Conservation (phyloP, 179 eudicot genomes). For the Gypsophila paniculata region DNA sequence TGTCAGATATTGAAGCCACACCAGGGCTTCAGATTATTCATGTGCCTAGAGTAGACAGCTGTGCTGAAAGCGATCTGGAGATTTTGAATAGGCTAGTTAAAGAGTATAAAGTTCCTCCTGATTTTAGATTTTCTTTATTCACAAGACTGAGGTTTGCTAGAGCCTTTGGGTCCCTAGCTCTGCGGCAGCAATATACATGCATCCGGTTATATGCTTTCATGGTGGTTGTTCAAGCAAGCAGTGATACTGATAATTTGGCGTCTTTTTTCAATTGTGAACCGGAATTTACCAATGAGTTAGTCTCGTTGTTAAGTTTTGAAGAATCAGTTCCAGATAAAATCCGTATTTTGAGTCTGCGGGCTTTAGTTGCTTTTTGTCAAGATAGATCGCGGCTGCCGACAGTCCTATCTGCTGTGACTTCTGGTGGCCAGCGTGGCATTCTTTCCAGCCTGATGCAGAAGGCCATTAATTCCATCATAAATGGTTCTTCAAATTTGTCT, state of each 20-base stretch:
- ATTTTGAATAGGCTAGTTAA: slow-evolving; percentile 63
- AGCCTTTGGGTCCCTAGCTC: slow-evolving; percentile 67
- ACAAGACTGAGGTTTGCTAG: slow-evolving; percentile 91
- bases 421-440: slow-evolving; percentile 99
- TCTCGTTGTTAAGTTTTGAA: slow-evolving; percentile 74
- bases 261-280: slow-evolving; percentile 90
- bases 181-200: slow-evolving; percentile 74
- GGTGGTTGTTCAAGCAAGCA: slow-evolving; percentile 86
- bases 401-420: slow-evolving; percentile 89
- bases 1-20: slow-evolving; percentile 33
- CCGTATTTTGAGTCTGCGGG: slow-evolving; percentile 67
- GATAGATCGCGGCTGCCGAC: slow-evolving; percentile 87
- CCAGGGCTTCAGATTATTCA: slow-evolving; percentile 80
- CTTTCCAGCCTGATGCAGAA: slow-evolving; percentile 98
- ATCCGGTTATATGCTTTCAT: slow-evolving; percentile 88
- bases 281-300: slow-evolving; percentile 88
- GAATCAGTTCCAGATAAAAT: slow-evolving; percentile 82
- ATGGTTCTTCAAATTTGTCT: slow-evolving; percentile 75
- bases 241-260: slow-evolving; percentile 68
- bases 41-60: slow-evolving; percentile 50
- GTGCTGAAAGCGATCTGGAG: slow-evolving; percentile 67
- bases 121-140: slow-evolving; percentile 72
- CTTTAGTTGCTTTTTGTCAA: slow-evolving; percentile 89
- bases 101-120: slow-evolving; percentile 64
- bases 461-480: slow-evolving; percentile 72